These are phyloP conservation scores for Russula earlei DNA, from an alignment of 768 basidiomycete genomes.

Conservation along the genomic window DNA sequence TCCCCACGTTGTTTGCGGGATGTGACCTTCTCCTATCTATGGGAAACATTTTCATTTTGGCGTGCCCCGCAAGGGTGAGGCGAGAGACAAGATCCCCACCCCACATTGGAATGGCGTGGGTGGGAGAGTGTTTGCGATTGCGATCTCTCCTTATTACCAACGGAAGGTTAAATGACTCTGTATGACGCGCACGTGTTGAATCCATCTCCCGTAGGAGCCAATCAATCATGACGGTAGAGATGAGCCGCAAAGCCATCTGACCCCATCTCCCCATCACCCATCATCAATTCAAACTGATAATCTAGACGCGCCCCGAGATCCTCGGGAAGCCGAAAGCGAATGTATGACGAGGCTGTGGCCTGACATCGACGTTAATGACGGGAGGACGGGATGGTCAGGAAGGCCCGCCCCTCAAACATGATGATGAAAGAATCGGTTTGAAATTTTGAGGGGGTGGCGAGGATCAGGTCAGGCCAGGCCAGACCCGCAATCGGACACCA, in stretches of 20 bases:
- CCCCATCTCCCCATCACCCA: neutral
- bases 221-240: neutral
- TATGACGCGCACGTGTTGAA: slow-evolving; percentile 2
- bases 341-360: neutral
- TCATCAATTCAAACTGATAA: neutral
- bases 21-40: neutral
- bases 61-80: neutral
- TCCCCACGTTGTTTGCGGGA: neutral
- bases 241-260: neutral
- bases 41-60: neutral
- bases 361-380: no score
- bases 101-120: neutral
- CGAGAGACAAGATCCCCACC: neutral
- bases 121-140: neutral
- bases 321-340: slow-evolving; percentile 1
- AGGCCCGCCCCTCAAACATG: no score
- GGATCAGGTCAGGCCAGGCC: slow-evolving; percentile 6
- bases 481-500: neutral
- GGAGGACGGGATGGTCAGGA: no score
- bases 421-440: no score
- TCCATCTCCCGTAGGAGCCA: slow-evolving; percentile 1
- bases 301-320: slow-evolving; percentile 7
- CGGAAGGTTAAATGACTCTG: no score
- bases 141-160: neutral
- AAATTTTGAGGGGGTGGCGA: no score